phyloP scores from a whole-genome alignment of 1,284 basidiomycete species.

The Porodaedalea pini region DNA sequence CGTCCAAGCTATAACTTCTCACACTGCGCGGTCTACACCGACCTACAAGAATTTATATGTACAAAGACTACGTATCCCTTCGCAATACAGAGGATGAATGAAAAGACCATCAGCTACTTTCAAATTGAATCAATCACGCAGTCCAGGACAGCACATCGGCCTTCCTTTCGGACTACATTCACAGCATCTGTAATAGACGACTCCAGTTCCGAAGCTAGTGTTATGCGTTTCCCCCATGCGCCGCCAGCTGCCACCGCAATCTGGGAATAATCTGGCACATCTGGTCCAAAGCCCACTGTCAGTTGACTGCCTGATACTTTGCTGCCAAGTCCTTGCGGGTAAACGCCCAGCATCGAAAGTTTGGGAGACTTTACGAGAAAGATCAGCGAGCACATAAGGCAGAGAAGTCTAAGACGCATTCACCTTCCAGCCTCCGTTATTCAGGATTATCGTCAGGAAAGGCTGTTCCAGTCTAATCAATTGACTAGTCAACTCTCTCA shows the following conservation, averaged over 20 bases:
- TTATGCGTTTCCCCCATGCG: constrained; percentile 55
- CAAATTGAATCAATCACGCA: constrained; percentile 41
- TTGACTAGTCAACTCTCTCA: not conserved
- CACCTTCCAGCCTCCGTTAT: constrained; percentile 69
- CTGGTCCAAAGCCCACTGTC: constrained; percentile 61
- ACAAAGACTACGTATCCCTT: no score
- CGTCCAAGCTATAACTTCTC: constrained; percentile 1
- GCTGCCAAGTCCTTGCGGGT: constrained; percentile 56
- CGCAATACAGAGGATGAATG: no score
- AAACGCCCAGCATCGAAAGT: constrained; percentile 59
- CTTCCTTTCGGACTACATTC: constrained; percentile 52
- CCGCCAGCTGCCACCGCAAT: constrained; percentile 65
- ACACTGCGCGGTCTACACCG: not conserved
- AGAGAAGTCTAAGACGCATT: constrained; percentile 18
- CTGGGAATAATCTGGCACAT: constrained; percentile 56
- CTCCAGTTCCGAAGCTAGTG: constrained; percentile 36
- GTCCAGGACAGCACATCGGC: constrained; percentile 61
- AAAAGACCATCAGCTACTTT: no score
- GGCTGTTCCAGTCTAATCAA: constrained; percentile 39
- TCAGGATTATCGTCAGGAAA: constrained; percentile 65
- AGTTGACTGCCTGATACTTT: constrained; percentile 44
- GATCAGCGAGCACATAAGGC: not conserved
- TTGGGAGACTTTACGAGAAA: constrained; percentile 46
- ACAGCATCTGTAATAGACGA: constrained; percentile 48
- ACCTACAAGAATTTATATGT: not conserved